These are phyloP conservation scores for Linnemannia schmuckeri DNA, from an alignment of 192 early-diverging fungal species.

Conservation along the genomic window DNA sequence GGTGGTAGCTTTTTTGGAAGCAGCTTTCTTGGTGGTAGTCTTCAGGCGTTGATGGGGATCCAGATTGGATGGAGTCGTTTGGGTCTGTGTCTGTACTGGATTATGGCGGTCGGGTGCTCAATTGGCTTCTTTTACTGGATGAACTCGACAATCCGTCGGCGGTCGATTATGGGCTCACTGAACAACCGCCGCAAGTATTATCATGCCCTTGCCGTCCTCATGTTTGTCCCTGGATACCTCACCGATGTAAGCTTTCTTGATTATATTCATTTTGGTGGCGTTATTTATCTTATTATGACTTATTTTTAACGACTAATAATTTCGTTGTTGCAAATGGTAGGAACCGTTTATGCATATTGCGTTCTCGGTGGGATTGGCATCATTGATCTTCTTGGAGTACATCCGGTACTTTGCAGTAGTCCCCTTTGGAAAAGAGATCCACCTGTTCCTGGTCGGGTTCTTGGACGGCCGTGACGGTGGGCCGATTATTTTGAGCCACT, in stretches of 20 bases:
- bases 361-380: conserved; percentile 81
- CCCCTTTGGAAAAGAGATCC: conserved; percentile 73
- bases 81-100: conserved; percentile 53
- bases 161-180: conserved; percentile 60
- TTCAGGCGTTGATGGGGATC: conserved; percentile 34
- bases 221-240: conserved; percentile 89
- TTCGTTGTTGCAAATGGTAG: conserved; percentile 45
- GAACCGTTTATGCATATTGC: conserved; percentile 83
- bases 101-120: conserved; percentile 44
- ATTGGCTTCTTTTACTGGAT: conserved; percentile 55
- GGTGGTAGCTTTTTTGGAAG: background rate
- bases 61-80: conserved; percentile 51
- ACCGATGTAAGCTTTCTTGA: conserved; percentile 66
- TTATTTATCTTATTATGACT: conserved; percentile 6
- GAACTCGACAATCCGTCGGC: conserved; percentile 37
- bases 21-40: background rate
- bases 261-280: background rate
- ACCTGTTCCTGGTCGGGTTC: conserved; percentile 83
- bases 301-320: background rate
- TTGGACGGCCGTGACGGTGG: conserved; percentile 90
- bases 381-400: conserved; percentile 84
- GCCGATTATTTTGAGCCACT: conserved; percentile 85
- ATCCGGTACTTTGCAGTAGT: conserved; percentile 82
- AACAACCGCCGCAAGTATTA: conserved; percentile 89
- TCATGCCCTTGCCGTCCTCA: conserved; percentile 83